Percentiles rank a stretch among this genome's conserved stretches.
Evolutionary conservation across 2,329 filamentous ascomycete genomes (phyloP).

Genomic region (Aspergillus ibericus): DNA sequence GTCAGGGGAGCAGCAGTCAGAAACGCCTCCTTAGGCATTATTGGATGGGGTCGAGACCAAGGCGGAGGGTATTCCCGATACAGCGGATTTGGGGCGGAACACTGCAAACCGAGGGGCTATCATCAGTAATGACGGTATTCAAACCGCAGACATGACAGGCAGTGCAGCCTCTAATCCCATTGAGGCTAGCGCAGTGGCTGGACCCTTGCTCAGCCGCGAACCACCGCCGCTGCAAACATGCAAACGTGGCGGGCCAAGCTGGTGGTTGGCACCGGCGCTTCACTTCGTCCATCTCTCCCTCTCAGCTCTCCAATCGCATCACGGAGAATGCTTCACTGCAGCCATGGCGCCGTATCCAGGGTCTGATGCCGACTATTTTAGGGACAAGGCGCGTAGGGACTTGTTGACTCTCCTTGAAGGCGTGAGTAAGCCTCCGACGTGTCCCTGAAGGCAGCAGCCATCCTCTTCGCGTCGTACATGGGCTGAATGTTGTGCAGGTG

Average conservation of each 20-base stretch:
- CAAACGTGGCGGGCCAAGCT: slow-evolving; percentile 10
- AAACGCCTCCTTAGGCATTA: slow-evolving; percentile 11
- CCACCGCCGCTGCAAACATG: slow-evolving; percentile 2
- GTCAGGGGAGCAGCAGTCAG: slow-evolving; percentile 31
- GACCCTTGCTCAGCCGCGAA: slow-evolving; percentile 13
- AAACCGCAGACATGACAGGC: slow-evolving; percentile 16
- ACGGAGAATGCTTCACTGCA: slow-evolving; percentile 23
- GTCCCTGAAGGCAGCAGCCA: slow-evolving; percentile 6
- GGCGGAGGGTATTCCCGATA: slow-evolving; percentile 14
- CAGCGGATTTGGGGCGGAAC: background rate
- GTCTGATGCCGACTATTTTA: slow-evolving; percentile 49
- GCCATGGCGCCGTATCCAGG: slow-evolving; percentile 46
- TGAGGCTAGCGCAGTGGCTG: slow-evolving; percentile 19
- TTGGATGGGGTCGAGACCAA: slow-evolving; percentile 18
- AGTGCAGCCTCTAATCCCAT: slow-evolving; percentile 21
- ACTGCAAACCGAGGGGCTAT: background rate
- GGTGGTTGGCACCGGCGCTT: slow-evolving; percentile 12
- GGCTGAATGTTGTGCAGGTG: slow-evolving; percentile 61
- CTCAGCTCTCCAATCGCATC: slow-evolving; percentile 4
- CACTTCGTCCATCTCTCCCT: slow-evolving; percentile 4
- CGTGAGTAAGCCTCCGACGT: slow-evolving; percentile 65
- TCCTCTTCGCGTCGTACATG: slow-evolving; percentile 15
- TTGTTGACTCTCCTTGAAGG: slow-evolving; percentile 88
- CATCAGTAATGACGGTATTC: slow-evolving; percentile 1
- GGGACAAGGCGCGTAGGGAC: slow-evolving; percentile 72